Evolutionary conservation across 1,284 basidiomycete genomes (phyloP).

Genomic region (Trichosporon ovoides): DNA sequence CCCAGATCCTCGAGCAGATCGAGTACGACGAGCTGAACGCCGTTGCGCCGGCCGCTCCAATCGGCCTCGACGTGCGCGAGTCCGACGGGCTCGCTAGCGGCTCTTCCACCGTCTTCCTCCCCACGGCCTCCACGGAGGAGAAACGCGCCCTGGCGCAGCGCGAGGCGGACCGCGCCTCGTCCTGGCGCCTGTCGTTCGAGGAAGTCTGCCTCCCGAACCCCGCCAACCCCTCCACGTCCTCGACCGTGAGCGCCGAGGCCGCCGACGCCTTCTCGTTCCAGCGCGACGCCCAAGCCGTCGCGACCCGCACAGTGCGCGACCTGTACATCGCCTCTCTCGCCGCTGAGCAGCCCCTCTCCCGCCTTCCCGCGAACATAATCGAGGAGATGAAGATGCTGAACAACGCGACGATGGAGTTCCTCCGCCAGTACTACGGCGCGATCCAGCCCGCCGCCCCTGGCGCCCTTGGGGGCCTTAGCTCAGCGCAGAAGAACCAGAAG

Average conservation of each 20-base stretch:
- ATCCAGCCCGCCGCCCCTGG: conserved; percentile 66
- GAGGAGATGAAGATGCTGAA: conserved; percentile 81
- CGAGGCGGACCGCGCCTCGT: conserved; percentile 14
- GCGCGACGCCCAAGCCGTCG: conserved; percentile 32
- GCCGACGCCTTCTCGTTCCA: conserved; percentile 28
- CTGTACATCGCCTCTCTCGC: conserved; percentile 34
- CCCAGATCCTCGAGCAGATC: conserved; percentile 61
- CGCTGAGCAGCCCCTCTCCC: conserved; percentile 53
- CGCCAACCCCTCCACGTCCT: conserved; percentile 13
- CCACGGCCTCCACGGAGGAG: conserved; percentile 53
- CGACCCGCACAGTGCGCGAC: conserved; percentile 34
- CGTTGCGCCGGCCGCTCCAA: conserved; percentile 59
- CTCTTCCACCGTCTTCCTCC: conserved; percentile 28
- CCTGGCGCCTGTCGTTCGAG: conserved; percentile 28
- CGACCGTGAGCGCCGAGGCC: conserved; percentile 15
- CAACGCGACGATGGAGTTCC: conserved; percentile 88
- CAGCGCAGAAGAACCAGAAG: conserved; percentile 57
- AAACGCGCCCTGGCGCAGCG: conserved; percentile 48
- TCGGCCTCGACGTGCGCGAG: conserved; percentile 70
- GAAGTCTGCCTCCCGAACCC: conserved; percentile 33
- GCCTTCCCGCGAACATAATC: conserved; percentile 71
- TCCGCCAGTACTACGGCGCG: conserved; percentile 91
- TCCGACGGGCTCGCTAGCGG: conserved; percentile 23
- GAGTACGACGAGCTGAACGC: conserved; percentile 81
- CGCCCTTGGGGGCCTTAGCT: conserved; percentile 49